Conservation (phyloP, 441 rosid genomes). For the Adansonia gregorii region DNA sequence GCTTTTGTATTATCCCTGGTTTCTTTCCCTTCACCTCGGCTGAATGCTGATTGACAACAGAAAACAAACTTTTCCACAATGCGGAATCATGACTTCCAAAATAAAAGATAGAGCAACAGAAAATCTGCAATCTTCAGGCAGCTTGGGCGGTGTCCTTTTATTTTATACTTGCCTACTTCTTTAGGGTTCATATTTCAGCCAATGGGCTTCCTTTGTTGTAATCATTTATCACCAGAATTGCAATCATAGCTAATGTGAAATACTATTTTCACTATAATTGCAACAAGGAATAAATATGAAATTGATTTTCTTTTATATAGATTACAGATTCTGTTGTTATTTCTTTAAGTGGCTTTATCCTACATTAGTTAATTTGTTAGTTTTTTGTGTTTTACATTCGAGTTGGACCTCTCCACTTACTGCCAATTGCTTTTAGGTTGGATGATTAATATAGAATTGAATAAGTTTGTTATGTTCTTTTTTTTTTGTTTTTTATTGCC, state of each 20-base stretch:
- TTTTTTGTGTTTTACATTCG: constrained; percentile 2
- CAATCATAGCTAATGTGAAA: not conserved
- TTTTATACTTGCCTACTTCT: not conserved
- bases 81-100: not conserved
- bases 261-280: constrained; percentile 11
- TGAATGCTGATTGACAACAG: not conserved
- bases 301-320: not conserved
- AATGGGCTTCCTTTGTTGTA: not conserved
- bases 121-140: not conserved
- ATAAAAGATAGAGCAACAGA: not conserved
- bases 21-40: too few species aligned
- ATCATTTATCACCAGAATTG: not conserved
- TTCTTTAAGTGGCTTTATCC: not conserved
- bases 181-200: not conserved
- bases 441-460: constrained; percentile 4
- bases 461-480: not conserved
- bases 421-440: constrained; percentile 14
- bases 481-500: not conserved
- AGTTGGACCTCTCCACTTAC: constrained; percentile 7
- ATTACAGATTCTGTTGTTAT: not conserved
- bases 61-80: not conserved
- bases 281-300: not conserved
- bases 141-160: not conserved
- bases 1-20: not conserved
- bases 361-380: not conserved